These are phyloP conservation scores for Peronospora tabacina DNA, from an alignment of 352 stramenopile genomes.

Conservation along the genomic window DNA sequence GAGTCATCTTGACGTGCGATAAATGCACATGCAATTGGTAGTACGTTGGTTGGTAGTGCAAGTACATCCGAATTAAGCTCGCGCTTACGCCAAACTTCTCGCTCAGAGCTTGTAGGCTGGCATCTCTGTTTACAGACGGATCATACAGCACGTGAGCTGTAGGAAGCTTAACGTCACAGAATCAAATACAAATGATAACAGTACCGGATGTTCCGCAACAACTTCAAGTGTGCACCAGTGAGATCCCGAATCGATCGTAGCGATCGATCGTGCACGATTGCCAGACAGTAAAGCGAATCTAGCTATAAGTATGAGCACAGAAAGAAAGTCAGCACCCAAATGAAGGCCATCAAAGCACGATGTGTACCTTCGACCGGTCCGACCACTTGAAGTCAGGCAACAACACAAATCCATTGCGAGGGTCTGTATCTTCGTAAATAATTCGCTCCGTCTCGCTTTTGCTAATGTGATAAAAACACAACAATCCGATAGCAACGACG, in stretches of 20 bases:
- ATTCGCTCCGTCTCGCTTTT: constrained; percentile 79
- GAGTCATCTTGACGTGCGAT: constrained; percentile 74
- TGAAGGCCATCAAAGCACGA: neutral
- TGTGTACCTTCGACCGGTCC: constrained; percentile 47
- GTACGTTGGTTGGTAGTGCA: constrained; percentile 87
- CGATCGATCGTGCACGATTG: constrained; percentile 67
- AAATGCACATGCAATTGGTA: constrained; percentile 87
- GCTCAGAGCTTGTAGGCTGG: constrained; percentile 42
- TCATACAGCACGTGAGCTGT: constrained; percentile 1
- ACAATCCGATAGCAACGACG: neutral
- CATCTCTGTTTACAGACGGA: constrained; percentile 35
- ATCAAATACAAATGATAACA: neutral
- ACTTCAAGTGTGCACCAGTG: constrained; percentile 43
- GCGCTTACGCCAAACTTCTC: constrained; percentile 45
- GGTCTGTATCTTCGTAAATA: constrained; percentile 64
- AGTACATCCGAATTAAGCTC: constrained; percentile 68
- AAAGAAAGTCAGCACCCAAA: neutral
- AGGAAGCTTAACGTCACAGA: neutral
- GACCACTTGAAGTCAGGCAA: constrained; percentile 84
- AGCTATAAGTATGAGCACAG: constrained; percentile 28
- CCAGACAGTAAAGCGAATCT: constrained; percentile 75
- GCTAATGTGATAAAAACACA: constrained; percentile 22
- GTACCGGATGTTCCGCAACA: constrained; percentile 72
- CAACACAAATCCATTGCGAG: constrained; percentile 61
- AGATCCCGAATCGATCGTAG: constrained; percentile 76